Base-by-base conservation (phyloP, 73 alveolate genomes). In the Tetrahymena elliotti region DNA sequence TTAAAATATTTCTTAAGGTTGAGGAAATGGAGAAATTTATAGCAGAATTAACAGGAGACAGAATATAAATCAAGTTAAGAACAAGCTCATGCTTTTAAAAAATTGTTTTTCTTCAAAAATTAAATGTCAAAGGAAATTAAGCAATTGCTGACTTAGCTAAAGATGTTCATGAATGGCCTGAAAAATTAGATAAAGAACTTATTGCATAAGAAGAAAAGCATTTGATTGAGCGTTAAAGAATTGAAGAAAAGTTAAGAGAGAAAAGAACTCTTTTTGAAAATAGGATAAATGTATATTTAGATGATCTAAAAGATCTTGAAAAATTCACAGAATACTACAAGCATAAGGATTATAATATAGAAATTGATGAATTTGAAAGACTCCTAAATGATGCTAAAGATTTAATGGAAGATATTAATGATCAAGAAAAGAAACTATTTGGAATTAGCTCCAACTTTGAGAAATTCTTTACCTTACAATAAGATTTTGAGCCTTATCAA, bases 301-400 rank as follows among this genome's bases (percentile, higher is more conserved):
- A 52, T 7, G 95, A 94, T 33, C 53, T 96, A 4, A 54, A 92
- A 34, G 92, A 96, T 96, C 52, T 96, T 37, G 95, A 96, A 52
- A 68, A 92, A 20, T 93, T 83, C 33, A 84, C 96, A 33, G 97
- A 96, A 94, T 83, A 95, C 33, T 38, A 83, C 3, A 93, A 93
- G 93, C 84, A 52, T n/a, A 84, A 94, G 68, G 94, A 93, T 33
- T 94, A 94, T 84, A 68, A 68, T 22, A 35, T 35, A 33, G 94
- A 96, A 33, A 96, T 96, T 35, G 96, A 96, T 38, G 97, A 96
- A 12, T 93, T 94, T 95, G 95, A 96, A 82, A 38, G 53, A 34
- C 95, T 40, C 53, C 93, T 93, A 35, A 93, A 92, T 35, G 92
- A 94, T 4, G 93, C 96, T 33, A 94, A 41, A 31, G 47, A 83